Percentiles rank a stretch among this genome's conserved stretches.
Conservation (phyloP, 495 filamentous ascomycete genomes). For the Umbilicaria muhlenbergii region DNA sequence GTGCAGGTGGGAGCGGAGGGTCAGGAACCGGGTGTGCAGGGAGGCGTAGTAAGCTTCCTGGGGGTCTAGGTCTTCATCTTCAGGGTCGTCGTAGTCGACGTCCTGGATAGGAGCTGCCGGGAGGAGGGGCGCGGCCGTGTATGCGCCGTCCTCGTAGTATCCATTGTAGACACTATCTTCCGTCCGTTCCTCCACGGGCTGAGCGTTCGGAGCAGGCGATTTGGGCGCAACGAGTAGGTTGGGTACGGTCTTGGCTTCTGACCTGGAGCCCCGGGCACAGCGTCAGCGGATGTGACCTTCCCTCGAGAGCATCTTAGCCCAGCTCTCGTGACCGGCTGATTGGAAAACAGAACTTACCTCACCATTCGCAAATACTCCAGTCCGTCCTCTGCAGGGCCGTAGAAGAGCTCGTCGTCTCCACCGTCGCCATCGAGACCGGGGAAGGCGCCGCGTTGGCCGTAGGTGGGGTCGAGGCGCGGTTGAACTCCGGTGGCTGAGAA, state of each 20-base stretch:
- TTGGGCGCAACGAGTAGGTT: slow-evolving; percentile 43
- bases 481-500: slow-evolving; percentile 3
- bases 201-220: slow-evolving; percentile 21
- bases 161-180: slow-evolving; percentile 28
- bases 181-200: slow-evolving; percentile 24
- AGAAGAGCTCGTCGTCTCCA: slow-evolving; percentile 32
- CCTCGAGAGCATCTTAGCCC: too few relatives aligned
- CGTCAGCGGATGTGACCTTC: too few relatives aligned
- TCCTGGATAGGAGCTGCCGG: slow-evolving; percentile 5
- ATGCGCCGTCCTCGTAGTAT: slow-evolving; percentile 58
- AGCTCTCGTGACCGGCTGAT: too few relatives aligned
- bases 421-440: slow-evolving; percentile 47
- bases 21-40: slow-evolving; percentile 41
- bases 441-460: slow-evolving; percentile 64
- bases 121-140: slow-evolving; percentile 28
- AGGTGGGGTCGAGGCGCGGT: slow-evolving; percentile 44
- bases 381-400: slow-evolving; percentile 41
- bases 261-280: slow-evolving; percentile 30
- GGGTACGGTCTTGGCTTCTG: slow-evolving; percentile 57
- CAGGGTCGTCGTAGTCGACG: slow-evolving; percentile 8
- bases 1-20: slow-evolving; percentile 42
- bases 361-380: slow-evolving; percentile 67
- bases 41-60: slow-evolving; percentile 47
- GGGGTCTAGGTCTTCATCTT: slow-evolving; percentile 26
- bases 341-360: slow-evolving; percentile 39